phyloP scores from a whole-genome alignment of 306 rosid species.

The Fagus crenata region DNA sequence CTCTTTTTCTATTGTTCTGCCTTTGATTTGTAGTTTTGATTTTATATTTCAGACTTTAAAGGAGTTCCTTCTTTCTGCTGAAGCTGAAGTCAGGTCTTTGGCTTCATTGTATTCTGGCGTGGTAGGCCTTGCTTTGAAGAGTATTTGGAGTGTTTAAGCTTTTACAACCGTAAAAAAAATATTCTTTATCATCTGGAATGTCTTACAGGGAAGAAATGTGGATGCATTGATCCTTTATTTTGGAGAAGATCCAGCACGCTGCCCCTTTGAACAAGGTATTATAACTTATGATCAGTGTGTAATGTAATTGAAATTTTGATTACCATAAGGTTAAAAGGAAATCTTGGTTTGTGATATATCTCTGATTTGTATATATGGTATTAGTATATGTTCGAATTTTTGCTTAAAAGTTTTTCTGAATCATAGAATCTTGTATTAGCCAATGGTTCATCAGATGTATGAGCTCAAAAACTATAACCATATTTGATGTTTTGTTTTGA shows the following conservation, averaged over 20 bases:
- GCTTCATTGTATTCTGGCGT: conserved; percentile 78
- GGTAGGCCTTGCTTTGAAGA: conserved; percentile 52
- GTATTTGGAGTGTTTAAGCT: neutral
- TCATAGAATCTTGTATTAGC: neutral
- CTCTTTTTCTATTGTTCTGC: neutral
- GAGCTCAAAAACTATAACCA: neutral
- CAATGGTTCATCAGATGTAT: neutral
- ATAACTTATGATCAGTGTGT: neutral
- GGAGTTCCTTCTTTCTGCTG: conserved; percentile 75
- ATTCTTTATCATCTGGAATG: conserved; percentile 27
- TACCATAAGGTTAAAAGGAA: neutral
- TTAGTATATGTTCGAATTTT: neutral
- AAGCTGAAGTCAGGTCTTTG: conserved; percentile 85
- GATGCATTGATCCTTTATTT: conserved; percentile 84
- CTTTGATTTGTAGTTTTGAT: neutral
- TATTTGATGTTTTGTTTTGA: neutral
- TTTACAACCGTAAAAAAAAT: conserved; percentile 10
- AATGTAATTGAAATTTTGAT: too few species aligned
- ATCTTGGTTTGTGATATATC: neutral
- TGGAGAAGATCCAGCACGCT: conserved; percentile 91
- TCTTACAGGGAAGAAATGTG: conserved; percentile 79
- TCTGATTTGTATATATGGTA: neutral
- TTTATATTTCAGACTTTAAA: conserved; percentile 55
- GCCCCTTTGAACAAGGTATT: conserved; percentile 90
- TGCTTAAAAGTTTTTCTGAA: neutral